Evolutionary conservation across 2,329 filamentous ascomycete genomes (phyloP), one percentile per base, ranked within the genome.

Genomic region (Ascochyta fabae): DNA sequence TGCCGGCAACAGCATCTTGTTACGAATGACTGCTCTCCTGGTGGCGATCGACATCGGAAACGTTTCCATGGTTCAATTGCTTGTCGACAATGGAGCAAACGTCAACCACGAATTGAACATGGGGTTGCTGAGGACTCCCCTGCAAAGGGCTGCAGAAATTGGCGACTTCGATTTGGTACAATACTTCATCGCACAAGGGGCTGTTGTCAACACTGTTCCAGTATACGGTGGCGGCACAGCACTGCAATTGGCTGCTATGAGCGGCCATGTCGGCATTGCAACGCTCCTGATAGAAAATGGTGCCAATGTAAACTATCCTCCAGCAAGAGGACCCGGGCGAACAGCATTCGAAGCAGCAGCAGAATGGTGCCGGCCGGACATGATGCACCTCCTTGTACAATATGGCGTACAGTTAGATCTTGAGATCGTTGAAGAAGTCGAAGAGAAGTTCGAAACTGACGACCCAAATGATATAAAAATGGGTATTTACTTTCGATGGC

Each of bases 311-410:
- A 53, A 61, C 31, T 23, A 44, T 45, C 47, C 24, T 19, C 51
- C 56, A n/a, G 55, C 58, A 12, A 42, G 19, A 31, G 51, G 58
- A 2, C 48, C 50, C 12, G 51, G 58, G 2, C 35, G 58, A 42
- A 61, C 55, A 9, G 58, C 51, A 5, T 55, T 58, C 13, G 55
- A 61, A 47, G 55, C 55, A 22, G 58, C 51, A 29, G 51, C 51
- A 12, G 55, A 58, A 31, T 50, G 47, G 35, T 46, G 55, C 12
- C 54, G 44, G 5, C 22, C 56, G 9, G 55, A 61, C 22, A 58
- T 58, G 51, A 46, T 56, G 45, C 29, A 23, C 4, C 27, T 58
- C 13, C 48, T 58, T 8, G 31, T 61, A 1, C 27, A 48, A 12
- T 15, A 41, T 6, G 38, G 47, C 4, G 56, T 39, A 13, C n/a